Conservation (phyloP, 768 basidiomycete genomes). For the Xerocomus potaroensis region DNA sequence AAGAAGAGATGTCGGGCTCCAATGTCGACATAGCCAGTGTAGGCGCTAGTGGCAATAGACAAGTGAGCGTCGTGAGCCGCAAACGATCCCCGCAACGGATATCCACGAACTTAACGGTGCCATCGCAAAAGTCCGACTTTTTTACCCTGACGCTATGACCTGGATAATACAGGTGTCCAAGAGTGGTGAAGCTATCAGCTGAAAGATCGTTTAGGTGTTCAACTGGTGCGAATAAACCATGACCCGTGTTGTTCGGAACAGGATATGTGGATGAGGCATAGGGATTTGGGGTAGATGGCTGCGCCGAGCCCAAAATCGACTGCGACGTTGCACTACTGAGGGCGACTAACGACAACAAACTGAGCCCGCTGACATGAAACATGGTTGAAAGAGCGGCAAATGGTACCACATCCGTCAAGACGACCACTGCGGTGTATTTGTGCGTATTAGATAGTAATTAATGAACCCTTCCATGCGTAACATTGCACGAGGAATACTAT, state of each 20-base stretch:
- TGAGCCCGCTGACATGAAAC: constrained; percentile 11
- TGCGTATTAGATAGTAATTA: too few relatives aligned
- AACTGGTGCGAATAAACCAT: constrained; percentile 33
- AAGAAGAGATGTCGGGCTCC: constrained; percentile 64
- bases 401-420: too few relatives aligned
- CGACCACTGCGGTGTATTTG: too few relatives aligned
- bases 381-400: constrained; percentile 2
- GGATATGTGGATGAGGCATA: constrained; percentile 5
- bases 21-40: constrained; percentile 67
- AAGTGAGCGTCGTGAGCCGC: neutral
- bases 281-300: neutral
- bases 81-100: neutral
- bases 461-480: too few relatives aligned
- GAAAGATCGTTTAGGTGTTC: constrained; percentile 30
- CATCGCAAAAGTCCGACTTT: constrained; percentile 36
- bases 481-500: too few relatives aligned
- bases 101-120: constrained; percentile 33
- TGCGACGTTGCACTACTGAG: constrained; percentile 19
- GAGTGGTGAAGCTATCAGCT: constrained; percentile 31
- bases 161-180: constrained; percentile 44
- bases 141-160: constrained; percentile 40
- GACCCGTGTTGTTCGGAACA: constrained; percentile 21
- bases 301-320: constrained; percentile 12
- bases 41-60: constrained; percentile 35
- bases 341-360: constrained; percentile 16